Evolutionary conservation across 805 yeast genomes (phyloP).

Genomic region (Candida easanensis): DNA sequence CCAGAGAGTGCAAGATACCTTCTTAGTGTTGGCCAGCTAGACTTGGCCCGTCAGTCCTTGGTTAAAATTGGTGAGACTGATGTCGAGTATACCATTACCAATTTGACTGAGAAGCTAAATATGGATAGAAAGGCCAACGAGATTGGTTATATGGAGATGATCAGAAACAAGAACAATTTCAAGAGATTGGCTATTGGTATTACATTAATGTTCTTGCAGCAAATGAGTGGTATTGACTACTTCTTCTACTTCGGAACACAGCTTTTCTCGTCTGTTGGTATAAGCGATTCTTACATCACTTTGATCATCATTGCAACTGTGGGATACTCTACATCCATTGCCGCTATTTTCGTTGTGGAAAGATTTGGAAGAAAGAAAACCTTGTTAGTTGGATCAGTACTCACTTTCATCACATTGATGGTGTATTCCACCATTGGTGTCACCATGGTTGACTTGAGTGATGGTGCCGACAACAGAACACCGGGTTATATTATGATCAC

Average conservation of each 20-base stretch:
- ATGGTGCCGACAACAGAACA: conserved; percentile 27
- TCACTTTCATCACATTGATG: conserved; percentile 51
- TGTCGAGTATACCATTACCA: conserved; percentile 27
- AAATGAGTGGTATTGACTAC: conserved; percentile 64
- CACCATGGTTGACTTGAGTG: conserved; percentile 33
- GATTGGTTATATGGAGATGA: conserved; percentile 48
- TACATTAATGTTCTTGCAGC: conserved; percentile 56
- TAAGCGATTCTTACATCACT: conserved; percentile 52
- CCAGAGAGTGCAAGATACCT: conserved; percentile 71
- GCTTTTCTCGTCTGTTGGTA: conserved; percentile 51
- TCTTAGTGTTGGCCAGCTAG: conserved; percentile 44
- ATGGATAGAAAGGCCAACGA: conserved; percentile 13
- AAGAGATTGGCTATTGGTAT: conserved; percentile 52
- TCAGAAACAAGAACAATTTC: conserved; percentile 29
- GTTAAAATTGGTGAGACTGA: conserved; percentile 45
- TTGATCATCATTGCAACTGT: conserved; percentile 53
- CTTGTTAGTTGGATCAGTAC: conserved; percentile 38
- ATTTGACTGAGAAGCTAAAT: conserved; percentile 8
- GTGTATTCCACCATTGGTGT: conserved; percentile 49
- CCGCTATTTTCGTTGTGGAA: conserved; percentile 48
- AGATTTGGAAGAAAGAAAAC: conserved; percentile 44
- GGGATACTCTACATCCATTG: conserved; percentile 49
- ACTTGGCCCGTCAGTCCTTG: conserved; percentile 53
- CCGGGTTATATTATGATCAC: conserved; percentile 55
- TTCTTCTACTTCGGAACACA: conserved; percentile 66